Evolutionary conservation across 164 flowering plant species (phyloP).

Genomic region (Brasenia schreberi): DNA sequence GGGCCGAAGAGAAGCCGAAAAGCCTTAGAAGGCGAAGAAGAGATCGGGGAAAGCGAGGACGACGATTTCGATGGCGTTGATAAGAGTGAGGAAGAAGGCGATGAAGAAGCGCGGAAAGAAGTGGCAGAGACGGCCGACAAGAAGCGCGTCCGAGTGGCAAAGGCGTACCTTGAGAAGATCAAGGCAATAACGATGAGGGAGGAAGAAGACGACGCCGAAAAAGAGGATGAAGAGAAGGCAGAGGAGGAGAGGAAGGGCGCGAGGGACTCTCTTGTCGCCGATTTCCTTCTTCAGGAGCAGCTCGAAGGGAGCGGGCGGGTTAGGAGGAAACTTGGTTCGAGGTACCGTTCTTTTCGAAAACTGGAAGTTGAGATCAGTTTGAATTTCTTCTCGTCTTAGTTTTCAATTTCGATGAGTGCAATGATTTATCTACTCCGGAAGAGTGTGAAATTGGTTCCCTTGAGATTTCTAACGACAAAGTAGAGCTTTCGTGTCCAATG

Average conservation of each 20-base stretch:
- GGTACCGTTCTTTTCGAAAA: conserved; percentile 18
- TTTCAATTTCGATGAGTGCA: neutral
- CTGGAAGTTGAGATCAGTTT: neutral
- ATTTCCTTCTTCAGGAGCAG: conserved; percentile 59
- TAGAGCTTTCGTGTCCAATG: no score
- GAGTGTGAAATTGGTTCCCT: no score
- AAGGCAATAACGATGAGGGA: conserved; percentile 4
- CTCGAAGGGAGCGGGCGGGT: conserved; percentile 70
- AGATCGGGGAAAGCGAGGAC: conserved; percentile 3
- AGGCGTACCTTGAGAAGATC: conserved; percentile 6
- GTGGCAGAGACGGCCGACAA: conserved; percentile 10
- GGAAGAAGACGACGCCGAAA: conserved; percentile 11
- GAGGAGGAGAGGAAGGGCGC: conserved; percentile 26
- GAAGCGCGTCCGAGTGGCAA: conserved; percentile 8
- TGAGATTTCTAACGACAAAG: no score
- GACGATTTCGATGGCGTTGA: neutral
- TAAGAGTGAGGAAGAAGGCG: conserved; percentile 1
- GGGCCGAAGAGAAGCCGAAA: neutral
- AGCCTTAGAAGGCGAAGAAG: neutral
- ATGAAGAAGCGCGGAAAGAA: neutral
- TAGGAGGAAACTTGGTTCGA: conserved; percentile 56
- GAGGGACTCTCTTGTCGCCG: conserved; percentile 41
- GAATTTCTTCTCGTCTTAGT: neutral
- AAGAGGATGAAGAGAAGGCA: conserved; percentile 25
- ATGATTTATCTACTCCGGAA: neutral